Evolutionary conservation across 495 filamentous ascomycete species (phyloP).

Genomic region (Podospora appendiculata): DNA sequence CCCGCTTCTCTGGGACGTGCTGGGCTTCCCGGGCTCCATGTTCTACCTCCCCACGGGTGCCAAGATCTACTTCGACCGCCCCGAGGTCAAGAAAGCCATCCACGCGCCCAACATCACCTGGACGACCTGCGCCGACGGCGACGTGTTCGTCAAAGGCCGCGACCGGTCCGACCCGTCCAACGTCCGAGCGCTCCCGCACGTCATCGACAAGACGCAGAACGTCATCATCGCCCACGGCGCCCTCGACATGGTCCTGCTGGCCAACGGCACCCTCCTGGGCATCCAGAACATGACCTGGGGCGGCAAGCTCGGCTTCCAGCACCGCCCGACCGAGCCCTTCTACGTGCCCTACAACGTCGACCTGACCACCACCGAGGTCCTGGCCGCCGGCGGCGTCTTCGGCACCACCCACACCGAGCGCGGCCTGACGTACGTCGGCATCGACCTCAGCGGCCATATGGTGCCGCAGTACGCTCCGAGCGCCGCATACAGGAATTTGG

Average conservation of each 20-base stretch:
- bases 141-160: conserved; percentile 49
- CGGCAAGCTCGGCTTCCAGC: conserved; percentile 60
- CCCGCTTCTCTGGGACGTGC: conserved; percentile 62
- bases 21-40: conserved; percentile 51
- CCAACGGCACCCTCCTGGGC: conserved; percentile 60
- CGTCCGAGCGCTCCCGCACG: conserved; percentile 49
- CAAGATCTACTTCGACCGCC: conserved; percentile 67
- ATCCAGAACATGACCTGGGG: conserved; percentile 87
- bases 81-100: conserved; percentile 67
- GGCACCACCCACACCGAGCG: conserved; percentile 59
- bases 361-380: conserved; percentile 23
- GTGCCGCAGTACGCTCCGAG: conserved; percentile 56
- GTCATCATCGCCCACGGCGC: conserved; percentile 62
- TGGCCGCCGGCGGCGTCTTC: conserved; percentile 47
- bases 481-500: conserved; percentile 59
- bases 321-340: conserved; percentile 47
- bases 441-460: conserved; percentile 57
- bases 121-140: conserved; percentile 42
- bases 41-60: conserved; percentile 45
- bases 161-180: conserved; percentile 40
- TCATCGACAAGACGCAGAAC: conserved; percentile 65
- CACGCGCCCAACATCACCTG: conserved; percentile 59
- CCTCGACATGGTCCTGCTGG: conserved; percentile 50
- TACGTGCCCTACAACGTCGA: conserved; percentile 55
- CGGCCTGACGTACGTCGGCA: conserved; percentile 57